Evolutionary conservation across 108 stramenopile genomes (phyloP).

Genomic region (Stephanodiscus minutulus): DNA sequence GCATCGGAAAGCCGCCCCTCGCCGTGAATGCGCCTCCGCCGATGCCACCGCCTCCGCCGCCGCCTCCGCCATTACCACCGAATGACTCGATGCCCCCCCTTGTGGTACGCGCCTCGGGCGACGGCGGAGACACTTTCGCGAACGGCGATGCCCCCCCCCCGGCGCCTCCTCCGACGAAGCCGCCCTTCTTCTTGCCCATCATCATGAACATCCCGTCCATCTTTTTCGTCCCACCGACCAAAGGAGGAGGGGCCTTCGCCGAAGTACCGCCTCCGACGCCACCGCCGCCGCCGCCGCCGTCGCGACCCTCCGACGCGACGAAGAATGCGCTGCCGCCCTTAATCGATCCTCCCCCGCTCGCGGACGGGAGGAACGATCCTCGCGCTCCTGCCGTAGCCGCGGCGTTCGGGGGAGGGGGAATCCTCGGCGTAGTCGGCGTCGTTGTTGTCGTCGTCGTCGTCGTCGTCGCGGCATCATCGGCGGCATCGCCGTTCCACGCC

Average conservation of each 20-base stretch:
- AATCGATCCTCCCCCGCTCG: neutral
- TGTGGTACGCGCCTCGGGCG: neutral
- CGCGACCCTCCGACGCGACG: neutral
- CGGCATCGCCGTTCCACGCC: constrained; percentile 1
- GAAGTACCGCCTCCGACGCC: neutral
- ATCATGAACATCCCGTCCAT: neutral
- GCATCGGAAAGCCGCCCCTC: neutral
- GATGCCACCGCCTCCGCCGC: neutral
- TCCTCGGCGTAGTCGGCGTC: too few species aligned
- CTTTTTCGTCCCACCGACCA: neutral
- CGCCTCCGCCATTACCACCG: neutral
- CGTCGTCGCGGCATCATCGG: too few species aligned
- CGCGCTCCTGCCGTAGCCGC: neutral
- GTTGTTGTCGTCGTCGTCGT: too few species aligned
- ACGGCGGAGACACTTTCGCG: neutral
- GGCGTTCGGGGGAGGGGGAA: neutral
- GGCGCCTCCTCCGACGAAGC: neutral
- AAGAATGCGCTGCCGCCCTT: neutral
- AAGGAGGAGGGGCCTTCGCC: neutral
- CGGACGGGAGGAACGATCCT: neutral
- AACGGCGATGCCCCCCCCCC: neutral
- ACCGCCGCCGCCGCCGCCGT: neutral
- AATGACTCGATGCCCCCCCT: neutral
- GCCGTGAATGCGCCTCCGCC: neutral
- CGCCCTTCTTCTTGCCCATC: neutral